Conservation (phyloP, 164 flowering plant species). For the Nymphaea colorata region DNA sequence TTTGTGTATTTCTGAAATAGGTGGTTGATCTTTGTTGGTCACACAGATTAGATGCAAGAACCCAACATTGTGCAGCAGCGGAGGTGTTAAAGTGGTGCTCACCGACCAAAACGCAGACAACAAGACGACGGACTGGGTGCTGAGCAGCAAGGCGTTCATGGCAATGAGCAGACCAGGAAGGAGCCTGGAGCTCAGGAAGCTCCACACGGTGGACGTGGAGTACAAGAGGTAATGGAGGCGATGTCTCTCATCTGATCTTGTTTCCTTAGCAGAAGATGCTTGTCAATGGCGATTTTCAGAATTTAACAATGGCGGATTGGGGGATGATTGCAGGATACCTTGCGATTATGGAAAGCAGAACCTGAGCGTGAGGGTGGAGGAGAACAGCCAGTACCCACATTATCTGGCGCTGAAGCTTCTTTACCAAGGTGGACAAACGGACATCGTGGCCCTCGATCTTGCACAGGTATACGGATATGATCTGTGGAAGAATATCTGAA, state of each 20-base stretch:
- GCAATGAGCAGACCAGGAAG: conserved; percentile 57
- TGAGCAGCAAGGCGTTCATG: conserved; percentile 56
- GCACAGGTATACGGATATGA: conserved; percentile 36
- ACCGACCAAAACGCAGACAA: conserved; percentile 59
- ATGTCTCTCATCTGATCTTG: background rate
- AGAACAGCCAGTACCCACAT: conserved; percentile 59
- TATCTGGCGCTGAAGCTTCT: conserved; percentile 61
- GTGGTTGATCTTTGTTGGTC: background rate
- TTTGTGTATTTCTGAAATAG: background rate
- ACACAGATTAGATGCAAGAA: conserved; percentile 77
- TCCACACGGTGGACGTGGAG: conserved; percentile 56
- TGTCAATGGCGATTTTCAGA: no score
- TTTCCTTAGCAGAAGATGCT: background rate
- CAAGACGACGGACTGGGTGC: conserved; percentile 47
- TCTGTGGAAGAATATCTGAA: background rate
- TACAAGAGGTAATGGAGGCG: conserved; percentile 48
- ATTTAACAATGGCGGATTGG: no score
- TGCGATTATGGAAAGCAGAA: conserved; percentile 67
- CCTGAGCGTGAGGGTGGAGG: conserved; percentile 63
- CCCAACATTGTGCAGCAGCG: conserved; percentile 28
- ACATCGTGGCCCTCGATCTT: conserved; percentile 43
- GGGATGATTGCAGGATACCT: conserved; percentile 38
- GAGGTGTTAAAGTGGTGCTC: conserved; percentile 43
- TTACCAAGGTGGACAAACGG: conserved; percentile 93
- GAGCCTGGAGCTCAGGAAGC: conserved; percentile 32